Evolutionary conservation across 768 basidiomycete genomes (phyloP), one percentile per base, ranked within the genome.

Genomic region (Cystoderma amianthinum): DNA sequence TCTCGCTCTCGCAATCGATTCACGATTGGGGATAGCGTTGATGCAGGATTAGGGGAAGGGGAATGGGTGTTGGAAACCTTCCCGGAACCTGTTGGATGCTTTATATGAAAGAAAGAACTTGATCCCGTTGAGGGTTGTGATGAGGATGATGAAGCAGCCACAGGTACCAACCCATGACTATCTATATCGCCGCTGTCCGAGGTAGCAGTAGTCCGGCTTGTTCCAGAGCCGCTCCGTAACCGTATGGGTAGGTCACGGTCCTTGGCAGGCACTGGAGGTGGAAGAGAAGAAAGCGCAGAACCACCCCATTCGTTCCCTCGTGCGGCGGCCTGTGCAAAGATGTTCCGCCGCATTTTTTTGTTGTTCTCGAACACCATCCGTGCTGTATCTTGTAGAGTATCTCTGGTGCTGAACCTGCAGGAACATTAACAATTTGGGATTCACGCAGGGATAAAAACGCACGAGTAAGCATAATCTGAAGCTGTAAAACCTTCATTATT

Each of bases 401-500:
- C 85, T 49, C 73, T 71, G 2, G 85, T 91, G 52, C 69, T 83
- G 52, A 74, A 80, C 34, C 88, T 91, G 48, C 32, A 39, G 15
- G 42, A 39, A 17, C 17, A 37, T 47, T 33, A 44, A 32, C 12
- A 22, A 23, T 20, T 38, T 22, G 40, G 33, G 30, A 25, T 32
- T 6, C 22, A 23, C 15, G 37, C 17, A 44, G 15, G 12, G 35
- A 21, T 28, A 11, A 42, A 34, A 24, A 71, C 83, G 45, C 55
- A 87, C 78, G 86, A 88, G 58, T 89, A 96, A 12, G 93, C 90
- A 59, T 94, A 96, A 63, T 97, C 94, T 1, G 83, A 82, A 7
- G 94, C 84, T 7, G 87, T 89, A 58, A 92, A 96, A 0, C 92
- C 92, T 46, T 89, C 80, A 45, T 92, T 91, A 57, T 97, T 97